A percentile compares a stretch with the other conserved stretches of the same genome.
Conservation (phyloP, 2,329 filamentous ascomycete genomes). For the Macrophomina tecta region DNA sequence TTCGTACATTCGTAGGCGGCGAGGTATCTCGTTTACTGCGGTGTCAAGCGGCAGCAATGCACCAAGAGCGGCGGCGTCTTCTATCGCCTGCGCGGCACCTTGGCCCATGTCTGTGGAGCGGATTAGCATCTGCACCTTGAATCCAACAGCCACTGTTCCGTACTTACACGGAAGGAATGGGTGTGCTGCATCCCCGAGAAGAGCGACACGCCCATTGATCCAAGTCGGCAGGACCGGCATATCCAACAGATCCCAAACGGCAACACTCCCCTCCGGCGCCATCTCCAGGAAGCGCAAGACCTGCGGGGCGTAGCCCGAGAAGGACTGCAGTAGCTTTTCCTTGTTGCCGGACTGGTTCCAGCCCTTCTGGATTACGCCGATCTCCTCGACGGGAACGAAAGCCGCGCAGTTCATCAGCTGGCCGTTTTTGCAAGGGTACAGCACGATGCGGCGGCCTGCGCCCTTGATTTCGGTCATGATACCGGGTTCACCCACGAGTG, state of each 20-base stretch:
- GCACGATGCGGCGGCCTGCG: slow-evolving; percentile 52
- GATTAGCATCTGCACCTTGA: not conserved
- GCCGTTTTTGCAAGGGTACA: slow-evolving; percentile 56
- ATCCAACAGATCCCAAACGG: slow-evolving; percentile 50
- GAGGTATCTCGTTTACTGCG: slow-evolving; percentile 30
- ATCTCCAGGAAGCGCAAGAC: slow-evolving; percentile 42
- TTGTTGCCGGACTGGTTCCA: not conserved
- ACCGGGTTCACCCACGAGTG: slow-evolving; percentile 45
- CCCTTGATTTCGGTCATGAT: slow-evolving; percentile 53
- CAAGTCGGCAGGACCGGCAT: slow-evolving; percentile 65
- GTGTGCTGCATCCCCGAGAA: slow-evolving; percentile 72
- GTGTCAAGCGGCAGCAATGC: slow-evolving; percentile 48
- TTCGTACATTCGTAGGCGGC: slow-evolving; percentile 65
- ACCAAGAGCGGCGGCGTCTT: slow-evolving; percentile 67
- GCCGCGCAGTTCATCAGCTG: slow-evolving; percentile 51
- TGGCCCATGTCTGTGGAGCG: slow-evolving; percentile 59
- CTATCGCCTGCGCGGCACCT: slow-evolving; percentile 69
- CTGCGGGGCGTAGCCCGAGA: not conserved
- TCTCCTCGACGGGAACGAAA: slow-evolving; percentile 4
- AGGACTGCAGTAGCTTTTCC: not conserved
- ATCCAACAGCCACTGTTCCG: not conserved
- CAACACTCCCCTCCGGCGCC: slow-evolving; percentile 44
- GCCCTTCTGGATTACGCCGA: not conserved
- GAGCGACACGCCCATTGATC: slow-evolving; percentile 59
- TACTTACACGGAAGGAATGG: slow-evolving; percentile 66